Base-by-base conservation (phyloP, 164 flowering plant species). In the Sextonia rubra region DNA sequence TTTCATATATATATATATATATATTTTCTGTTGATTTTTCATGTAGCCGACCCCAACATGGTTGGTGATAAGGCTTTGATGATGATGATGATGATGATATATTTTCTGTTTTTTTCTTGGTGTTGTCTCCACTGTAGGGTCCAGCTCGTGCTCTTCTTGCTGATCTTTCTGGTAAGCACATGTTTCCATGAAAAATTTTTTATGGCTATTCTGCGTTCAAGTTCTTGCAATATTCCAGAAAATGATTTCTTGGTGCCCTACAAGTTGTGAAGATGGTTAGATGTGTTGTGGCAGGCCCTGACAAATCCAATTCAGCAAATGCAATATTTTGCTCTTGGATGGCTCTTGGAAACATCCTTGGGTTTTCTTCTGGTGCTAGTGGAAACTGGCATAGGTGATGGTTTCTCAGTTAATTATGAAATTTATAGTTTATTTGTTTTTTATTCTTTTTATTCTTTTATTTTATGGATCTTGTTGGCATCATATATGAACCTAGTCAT, bases 81-180 rank as follows among this genome's bases (percentile, higher is more conserved):
- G n/a, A n/a, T n/a, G n/a, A n/a, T n/a, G n/a, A n/a, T n/a, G n/a
- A n/a, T n/a, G n/a, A n/a, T n/a, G n/a, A 18, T 52, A 52, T 52
- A 15, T 4, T 52, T 52, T 52, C 56, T 73, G 71, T 22, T 58
- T 18, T 48, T 74, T 75, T 65, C 25, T 4, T 71, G n/a, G 49
- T 70, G 25, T 76, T 71, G 65, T 1, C 15, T 67, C 32, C 30
- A 68, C 6, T 83, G 32, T 64, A 96, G 99, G 98, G 98, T 63
- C 99, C 99, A 60, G 99, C 99, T 83, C 97, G 99, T 75, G 99
- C 99, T 49, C 97, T 96, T 81, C 83, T 96, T 30, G 98, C 99
- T 77, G 99, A 96, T 89, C 83, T 93, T 74, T 77, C 99, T 83
- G 98, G 99, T 93, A 66, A 72, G n/a, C 60, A 70, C 14, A n/a